Percentiles rank a stretch among this genome's conserved stretches.
Conservation (phyloP, 768 basidiomycete species). For the Rhizopogon roseolus region DNA sequence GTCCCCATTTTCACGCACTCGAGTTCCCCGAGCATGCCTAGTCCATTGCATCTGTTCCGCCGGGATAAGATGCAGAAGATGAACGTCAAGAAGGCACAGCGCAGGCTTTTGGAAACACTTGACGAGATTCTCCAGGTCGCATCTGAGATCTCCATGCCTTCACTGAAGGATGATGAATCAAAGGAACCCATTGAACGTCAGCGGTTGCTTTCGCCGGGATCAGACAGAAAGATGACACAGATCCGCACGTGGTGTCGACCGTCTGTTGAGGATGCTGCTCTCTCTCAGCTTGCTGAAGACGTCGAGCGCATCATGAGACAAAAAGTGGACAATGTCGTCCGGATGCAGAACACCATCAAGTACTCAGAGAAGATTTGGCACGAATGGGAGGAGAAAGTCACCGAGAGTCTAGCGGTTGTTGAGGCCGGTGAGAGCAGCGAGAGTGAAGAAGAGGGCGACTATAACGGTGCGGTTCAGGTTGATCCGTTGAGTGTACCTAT, state of each 20-base stretch:
- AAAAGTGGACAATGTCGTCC: constrained; percentile 92
- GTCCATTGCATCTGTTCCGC: constrained; percentile 75
- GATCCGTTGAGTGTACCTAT: constrained; percentile 11
- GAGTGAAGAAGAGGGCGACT: constrained; percentile 38
- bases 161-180: constrained; percentile 87
- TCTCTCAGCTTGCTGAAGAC: constrained; percentile 80
- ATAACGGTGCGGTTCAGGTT: constrained; percentile 26
- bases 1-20: constrained; percentile 79
- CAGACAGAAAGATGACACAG: constrained; percentile 81
- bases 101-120: constrained; percentile 77
- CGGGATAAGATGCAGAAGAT: constrained; percentile 73
- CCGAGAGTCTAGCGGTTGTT: constrained; percentile 52
- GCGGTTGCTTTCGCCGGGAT: constrained; percentile 80
- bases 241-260: constrained; percentile 88
- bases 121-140: constrained; percentile 82
- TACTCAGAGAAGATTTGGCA: constrained; percentile 96
- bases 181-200: constrained; percentile 92
- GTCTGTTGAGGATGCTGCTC: constrained; percentile 76
- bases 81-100: constrained; percentile 77
- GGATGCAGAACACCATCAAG: constrained; percentile 94
- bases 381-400: constrained; percentile 93
- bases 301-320: constrained; percentile 85
- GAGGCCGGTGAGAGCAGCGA: constrained; percentile 52
- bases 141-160: constrained; percentile 78
- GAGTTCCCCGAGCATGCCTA: constrained; percentile 64